Percentiles rank a stretch among this genome's conserved stretches.
These are phyloP conservation scores for Apostasia ramifera DNA, from an alignment of 106 monocot species.

Conservation along the genomic window DNA sequence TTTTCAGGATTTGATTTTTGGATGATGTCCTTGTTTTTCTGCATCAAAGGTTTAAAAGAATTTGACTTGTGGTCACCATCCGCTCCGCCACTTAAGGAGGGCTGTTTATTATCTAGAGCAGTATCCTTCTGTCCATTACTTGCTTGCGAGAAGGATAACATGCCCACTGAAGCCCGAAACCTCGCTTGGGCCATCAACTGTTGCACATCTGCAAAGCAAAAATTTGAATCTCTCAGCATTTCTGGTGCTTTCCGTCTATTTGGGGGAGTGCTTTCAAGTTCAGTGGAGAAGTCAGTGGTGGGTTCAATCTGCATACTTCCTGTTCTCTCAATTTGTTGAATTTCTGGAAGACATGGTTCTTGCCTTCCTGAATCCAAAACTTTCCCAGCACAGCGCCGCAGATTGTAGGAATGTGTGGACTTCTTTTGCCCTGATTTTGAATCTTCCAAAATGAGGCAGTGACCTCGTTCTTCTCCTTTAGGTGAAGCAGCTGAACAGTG, in stretches of 20 bases:
- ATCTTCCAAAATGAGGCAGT: constrained; percentile 1
- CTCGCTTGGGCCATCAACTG: constrained; percentile 15
- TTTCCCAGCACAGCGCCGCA: not conserved
- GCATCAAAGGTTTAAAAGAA: not conserved
- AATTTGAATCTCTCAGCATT: constrained; percentile 5
- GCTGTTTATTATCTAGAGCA: not conserved
- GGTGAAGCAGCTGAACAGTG: constrained; percentile 4
- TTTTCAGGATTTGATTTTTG: constrained; percentile 1
- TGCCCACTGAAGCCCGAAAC: not conserved
- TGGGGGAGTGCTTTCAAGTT: not conserved
- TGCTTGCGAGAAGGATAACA: constrained; percentile 3
- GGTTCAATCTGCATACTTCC: constrained; percentile 13
- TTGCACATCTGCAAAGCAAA: constrained; percentile 19
- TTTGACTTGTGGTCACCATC: not conserved
- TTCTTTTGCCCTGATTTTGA: not conserved
- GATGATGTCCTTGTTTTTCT: not conserved
- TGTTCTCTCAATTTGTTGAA: constrained; percentile 32
- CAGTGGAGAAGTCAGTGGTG: constrained; percentile 1
- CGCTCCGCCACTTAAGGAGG: not conserved
- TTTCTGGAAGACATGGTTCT: constrained; percentile 4
- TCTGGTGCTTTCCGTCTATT: not conserved
- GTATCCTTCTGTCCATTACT: constrained; percentile 1
- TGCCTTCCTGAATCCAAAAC: not conserved
- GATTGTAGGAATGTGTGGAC: constrained; percentile 2
- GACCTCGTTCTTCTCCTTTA: constrained; percentile 7